phyloP scores from a whole-genome alignment of 1,284 basidiomycete genomes.

The Rhizoctonia solani region DNA sequence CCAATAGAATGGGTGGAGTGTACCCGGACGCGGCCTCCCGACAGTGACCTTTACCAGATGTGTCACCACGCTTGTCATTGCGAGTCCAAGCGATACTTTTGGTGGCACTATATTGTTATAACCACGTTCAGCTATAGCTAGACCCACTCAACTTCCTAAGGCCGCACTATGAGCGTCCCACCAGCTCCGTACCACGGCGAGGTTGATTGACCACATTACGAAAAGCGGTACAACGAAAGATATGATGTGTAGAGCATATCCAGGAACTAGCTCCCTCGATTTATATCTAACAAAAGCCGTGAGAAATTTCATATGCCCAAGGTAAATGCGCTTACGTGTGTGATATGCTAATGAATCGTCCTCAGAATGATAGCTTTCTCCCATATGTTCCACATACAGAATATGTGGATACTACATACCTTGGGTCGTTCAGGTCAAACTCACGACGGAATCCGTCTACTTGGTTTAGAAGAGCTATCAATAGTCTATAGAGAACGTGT shows the following conservation, averaged over 20 bases:
- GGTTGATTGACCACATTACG: constrained; percentile 69
- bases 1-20: constrained; percentile 27
- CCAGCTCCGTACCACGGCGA: constrained; percentile 71
- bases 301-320: neutral
- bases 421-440: constrained; percentile 26
- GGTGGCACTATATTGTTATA: constrained; percentile 12
- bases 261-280: constrained; percentile 22
- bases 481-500: neutral
- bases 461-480: constrained; percentile 17
- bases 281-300: constrained; percentile 18
- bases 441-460: constrained; percentile 31
- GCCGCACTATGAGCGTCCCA: constrained; percentile 89
- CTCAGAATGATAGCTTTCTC: neutral
- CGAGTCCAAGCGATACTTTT: constrained; percentile 71
- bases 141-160: constrained; percentile 73
- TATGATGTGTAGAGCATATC: constrained; percentile 51
- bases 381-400: neutral
- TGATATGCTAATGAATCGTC: constrained; percentile 9
- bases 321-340: constrained; percentile 15
- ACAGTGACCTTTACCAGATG: constrained; percentile 80
- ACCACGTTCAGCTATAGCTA: neutral
- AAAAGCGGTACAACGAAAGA: constrained; percentile 69
- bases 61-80: constrained; percentile 79
- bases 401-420: neutral
- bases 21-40: constrained; percentile 85